A percentile compares a stretch with the other conserved stretches of the same genome.
Evolutionary conservation across 169 alveolate genomes (phyloP).

Genomic region (Eimeria necatrix): DNA sequence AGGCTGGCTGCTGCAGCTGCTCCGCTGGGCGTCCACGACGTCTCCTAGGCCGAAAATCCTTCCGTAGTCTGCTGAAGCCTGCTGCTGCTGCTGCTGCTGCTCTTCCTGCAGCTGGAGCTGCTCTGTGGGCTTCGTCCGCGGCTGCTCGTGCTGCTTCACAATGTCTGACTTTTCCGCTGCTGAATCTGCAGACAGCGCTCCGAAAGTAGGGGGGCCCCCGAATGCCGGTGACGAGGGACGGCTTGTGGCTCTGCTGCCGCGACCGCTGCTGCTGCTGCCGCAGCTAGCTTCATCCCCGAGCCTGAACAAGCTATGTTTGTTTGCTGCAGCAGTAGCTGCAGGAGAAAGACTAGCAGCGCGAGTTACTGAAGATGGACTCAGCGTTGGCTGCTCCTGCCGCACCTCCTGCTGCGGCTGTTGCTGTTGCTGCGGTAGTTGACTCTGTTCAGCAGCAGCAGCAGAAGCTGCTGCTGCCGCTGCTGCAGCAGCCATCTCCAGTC

Average conservation of each 20-base stretch:
- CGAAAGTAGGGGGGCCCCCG: neutral
- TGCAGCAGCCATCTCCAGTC: conserved; percentile 73
- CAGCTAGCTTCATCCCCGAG: neutral
- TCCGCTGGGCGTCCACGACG: neutral
- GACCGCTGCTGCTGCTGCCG: conserved; percentile 37
- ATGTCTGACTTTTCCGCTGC: neutral
- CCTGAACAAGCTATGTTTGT: neutral
- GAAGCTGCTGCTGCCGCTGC: conserved; percentile 63
- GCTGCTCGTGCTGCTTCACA: conserved; percentile 54
- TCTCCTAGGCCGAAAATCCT: neutral
- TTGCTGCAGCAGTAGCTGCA: conserved; percentile 24
- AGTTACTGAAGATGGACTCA: neutral
- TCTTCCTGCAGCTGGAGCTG: conserved; percentile 26
- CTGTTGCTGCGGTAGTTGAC: neutral
- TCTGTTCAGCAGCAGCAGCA: conserved; percentile 36
- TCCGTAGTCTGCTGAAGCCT: neutral
- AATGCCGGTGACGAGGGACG: conserved; percentile 57
- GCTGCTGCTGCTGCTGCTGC: conserved; percentile 51
- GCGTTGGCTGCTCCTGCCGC: conserved; percentile 14
- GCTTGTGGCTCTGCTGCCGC: conserved; percentile 38
- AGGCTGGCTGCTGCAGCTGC: neutral
- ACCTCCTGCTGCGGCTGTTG: neutral
- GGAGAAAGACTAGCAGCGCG: conserved; percentile 6
- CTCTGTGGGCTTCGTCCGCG: neutral
- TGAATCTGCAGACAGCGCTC: neutral